phyloP scores from a whole-genome alignment of 176 grass and related monocot species.

The Thalia dealbata region DNA sequence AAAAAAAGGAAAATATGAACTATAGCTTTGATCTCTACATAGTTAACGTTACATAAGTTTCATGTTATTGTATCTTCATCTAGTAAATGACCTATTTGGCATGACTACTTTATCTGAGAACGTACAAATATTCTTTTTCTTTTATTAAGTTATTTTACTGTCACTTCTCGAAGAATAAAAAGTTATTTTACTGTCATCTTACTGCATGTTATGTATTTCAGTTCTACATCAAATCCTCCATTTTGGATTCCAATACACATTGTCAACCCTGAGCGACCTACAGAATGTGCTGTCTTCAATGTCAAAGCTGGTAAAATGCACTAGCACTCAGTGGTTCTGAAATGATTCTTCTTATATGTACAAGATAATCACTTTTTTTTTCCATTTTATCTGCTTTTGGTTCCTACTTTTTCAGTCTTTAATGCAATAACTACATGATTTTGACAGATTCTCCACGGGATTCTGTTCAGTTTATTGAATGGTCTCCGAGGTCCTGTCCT shows the following conservation, averaged over 20 bases:
- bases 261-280: slow-evolving; percentile 93
- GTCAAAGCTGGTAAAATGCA: slow-evolving; percentile 75
- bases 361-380: not conserved
- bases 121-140: not conserved
- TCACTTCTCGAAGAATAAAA: too few species aligned
- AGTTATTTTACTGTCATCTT: not conserved
- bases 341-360: not conserved
- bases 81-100: not conserved
- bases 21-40: not conserved
- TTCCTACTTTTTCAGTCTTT: not conserved
- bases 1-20: not conserved
- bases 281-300: slow-evolving; percentile 90
- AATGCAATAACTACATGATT: not conserved
- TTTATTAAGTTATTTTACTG: not conserved
- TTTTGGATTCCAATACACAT: slow-evolving; percentile 99
- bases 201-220: slow-evolving; percentile 16
- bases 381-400: not conserved
- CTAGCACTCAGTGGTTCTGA: not conserved
- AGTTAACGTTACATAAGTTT: not conserved
- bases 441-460: slow-evolving; percentile 97
- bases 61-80: not conserved
- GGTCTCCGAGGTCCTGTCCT: slow-evolving; percentile 85
- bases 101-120: not conserved
- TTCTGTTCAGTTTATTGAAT: slow-evolving; percentile 98
- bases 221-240: slow-evolving; percentile 76